Percentiles rank a stretch among this genome's conserved stretches.
phyloP scores from a whole-genome alignment of 805 yeast genomes.

The Sugiyamaella mastotermitis region DNA sequence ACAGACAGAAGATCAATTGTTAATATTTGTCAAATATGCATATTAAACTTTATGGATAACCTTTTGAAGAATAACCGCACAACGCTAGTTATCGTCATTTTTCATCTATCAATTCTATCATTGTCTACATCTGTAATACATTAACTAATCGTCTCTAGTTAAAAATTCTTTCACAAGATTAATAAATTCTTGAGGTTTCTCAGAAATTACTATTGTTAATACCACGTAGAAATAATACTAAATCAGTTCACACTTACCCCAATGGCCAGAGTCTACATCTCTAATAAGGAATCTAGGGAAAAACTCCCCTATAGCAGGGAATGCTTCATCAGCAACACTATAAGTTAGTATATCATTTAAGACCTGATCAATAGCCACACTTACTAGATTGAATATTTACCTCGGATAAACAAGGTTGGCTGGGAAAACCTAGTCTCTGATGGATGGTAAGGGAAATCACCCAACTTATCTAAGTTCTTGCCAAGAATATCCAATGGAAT shows the following conservation, averaged over 20 bases:
- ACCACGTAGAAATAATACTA: neutral
- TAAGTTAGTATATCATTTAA: slow-evolving; percentile 2
- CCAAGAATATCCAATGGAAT: slow-evolving; percentile 71
- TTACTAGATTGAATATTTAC: slow-evolving; percentile 67
- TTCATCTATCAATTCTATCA: too few relatives aligned
- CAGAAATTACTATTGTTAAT: slow-evolving; percentile 53
- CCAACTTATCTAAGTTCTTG: slow-evolving; percentile 51
- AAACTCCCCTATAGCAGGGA: slow-evolving; percentile 64
- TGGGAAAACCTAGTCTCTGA: slow-evolving; percentile 51
- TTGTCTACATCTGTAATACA: too few relatives aligned
- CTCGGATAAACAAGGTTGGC: slow-evolving; percentile 76
- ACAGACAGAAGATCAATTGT: too few relatives aligned
- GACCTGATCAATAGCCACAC: too few relatives aligned
- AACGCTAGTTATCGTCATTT: too few relatives aligned
- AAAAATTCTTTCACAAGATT: slow-evolving; percentile 52
- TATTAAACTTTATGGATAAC: too few relatives aligned
- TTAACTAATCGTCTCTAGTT: slow-evolving; percentile 4
- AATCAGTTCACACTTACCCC: slow-evolving; percentile 38
- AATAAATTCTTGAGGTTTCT: slow-evolving; percentile 74
- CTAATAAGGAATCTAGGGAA: slow-evolving; percentile 73
- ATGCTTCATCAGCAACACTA: slow-evolving; percentile 76
- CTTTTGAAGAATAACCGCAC: too few relatives aligned
- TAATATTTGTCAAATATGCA: too few relatives aligned
- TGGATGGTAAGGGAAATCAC: slow-evolving; percentile 71
- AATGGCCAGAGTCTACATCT: slow-evolving; percentile 84